phyloP scores from a whole-genome alignment of 2,329 filamentous ascomycete species.

The Cladosporium cucumerinum region DNA sequence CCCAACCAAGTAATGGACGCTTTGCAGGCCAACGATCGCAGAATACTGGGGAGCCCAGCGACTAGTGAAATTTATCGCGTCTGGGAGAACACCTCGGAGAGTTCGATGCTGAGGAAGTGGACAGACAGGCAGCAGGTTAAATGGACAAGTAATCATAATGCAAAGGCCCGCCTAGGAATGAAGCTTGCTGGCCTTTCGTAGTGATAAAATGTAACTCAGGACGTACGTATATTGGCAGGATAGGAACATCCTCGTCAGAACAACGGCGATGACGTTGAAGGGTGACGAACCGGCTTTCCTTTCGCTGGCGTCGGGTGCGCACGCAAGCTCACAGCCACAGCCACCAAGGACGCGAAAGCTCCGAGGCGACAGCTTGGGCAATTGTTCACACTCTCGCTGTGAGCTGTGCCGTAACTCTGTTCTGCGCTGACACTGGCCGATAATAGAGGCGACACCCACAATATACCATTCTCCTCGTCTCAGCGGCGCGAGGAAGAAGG shows the following conservation, averaged over 20 bases:
- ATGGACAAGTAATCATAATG: no score
- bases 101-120: no score
- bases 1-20: no score
- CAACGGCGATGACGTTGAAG: not conserved
- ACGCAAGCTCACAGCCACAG: not conserved
- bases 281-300: not conserved
- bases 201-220: no score
- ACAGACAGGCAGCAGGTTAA: no score
- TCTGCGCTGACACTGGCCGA: not conserved
- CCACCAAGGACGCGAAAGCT: not conserved
- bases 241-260: not conserved
- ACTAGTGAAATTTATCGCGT: no score
- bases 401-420: not conserved
- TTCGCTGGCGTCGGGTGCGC: not conserved
- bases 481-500: not conserved
- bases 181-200: no score
- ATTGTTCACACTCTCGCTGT: not conserved
- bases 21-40: no score
- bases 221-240: no score
- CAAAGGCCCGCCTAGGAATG: no score
- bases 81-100: no score
- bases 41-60: no score
- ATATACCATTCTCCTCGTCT: not conserved
- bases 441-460: not conserved
- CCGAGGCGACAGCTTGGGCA: slow-evolving; percentile 4